Conservation (phyloP, 257 asterid genomes). For the Galeopsis tetrahit region DNA sequence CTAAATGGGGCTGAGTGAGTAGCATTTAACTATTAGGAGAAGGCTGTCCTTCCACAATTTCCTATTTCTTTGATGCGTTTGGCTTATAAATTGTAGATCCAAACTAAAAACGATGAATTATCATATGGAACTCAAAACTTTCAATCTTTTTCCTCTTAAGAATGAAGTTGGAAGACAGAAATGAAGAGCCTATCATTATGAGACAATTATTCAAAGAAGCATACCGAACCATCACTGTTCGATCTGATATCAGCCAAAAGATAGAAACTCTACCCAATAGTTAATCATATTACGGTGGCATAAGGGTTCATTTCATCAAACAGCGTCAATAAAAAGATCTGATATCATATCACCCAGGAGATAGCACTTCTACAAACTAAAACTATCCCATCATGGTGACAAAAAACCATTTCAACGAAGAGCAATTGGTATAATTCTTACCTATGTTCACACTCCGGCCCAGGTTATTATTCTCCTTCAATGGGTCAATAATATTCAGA, state of each 20-base stretch:
- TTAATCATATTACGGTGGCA: not conserved
- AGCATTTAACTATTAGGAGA: not conserved
- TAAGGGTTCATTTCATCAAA: conserved; percentile 11
- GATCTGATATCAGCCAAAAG: conserved; percentile 4
- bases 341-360: not conserved
- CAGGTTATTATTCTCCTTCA: conserved; percentile 74
- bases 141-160: not conserved
- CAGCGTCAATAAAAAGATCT: not conserved
- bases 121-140: not conserved
- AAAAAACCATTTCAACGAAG: conserved; percentile 10
- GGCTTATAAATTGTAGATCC: not conserved
- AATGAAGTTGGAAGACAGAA: not conserved
- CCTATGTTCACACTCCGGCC: conserved; percentile 61
- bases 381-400: not conserved
- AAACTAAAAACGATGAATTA: not conserved
- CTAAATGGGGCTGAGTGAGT: not conserved
- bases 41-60: not conserved
- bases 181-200: not conserved
- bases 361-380: not conserved
- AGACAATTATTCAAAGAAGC: conserved; percentile 15
- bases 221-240: not conserved
- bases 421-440: conserved; percentile 1
- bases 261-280: conserved; percentile 12
- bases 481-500: conserved; percentile 77
- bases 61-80: not conserved